A percentile compares a stretch with the other conserved stretches of the same genome.
Evolutionary conservation across 1,139 yeast genomes (phyloP).

Genomic region (Hansenula lynferdii): DNA sequence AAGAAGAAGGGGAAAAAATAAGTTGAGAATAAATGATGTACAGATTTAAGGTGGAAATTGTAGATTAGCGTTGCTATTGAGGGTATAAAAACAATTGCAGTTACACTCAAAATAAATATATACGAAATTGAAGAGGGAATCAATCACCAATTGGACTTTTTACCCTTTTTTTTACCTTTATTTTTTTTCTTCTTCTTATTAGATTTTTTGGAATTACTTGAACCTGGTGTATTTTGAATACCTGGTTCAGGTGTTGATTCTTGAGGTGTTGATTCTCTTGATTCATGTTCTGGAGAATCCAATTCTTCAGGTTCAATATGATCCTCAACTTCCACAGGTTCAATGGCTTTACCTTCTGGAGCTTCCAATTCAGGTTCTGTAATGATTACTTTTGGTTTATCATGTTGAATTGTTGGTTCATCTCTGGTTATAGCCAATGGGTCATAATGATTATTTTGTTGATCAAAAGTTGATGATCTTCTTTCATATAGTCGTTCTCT

Average conservation of each 20-base stretch:
- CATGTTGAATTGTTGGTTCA: not conserved
- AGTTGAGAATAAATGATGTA: no score
- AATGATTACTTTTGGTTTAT: not conserved
- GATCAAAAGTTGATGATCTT: slow-evolving; percentile 18
- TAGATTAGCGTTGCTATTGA: no score
- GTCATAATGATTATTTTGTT: slow-evolving; percentile 10
- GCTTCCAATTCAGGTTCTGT: not conserved
- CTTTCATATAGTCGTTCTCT: slow-evolving; percentile 21
- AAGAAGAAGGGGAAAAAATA: slow-evolving; percentile 20
- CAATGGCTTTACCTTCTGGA: not conserved
- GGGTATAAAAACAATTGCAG: no score
- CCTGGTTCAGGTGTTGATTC: not conserved
- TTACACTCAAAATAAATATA: no score
- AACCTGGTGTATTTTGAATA: slow-evolving; percentile 3
- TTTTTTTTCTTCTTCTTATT: slow-evolving; percentile 22
- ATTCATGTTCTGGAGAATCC: no score
- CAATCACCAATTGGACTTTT: slow-evolving; percentile 4
- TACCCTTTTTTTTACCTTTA: slow-evolving; percentile 19
- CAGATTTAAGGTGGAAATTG: no score
- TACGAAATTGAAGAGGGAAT: no score
- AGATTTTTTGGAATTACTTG: slow-evolving; percentile 8
- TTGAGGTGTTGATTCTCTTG: not conserved
- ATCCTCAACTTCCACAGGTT: not conserved
- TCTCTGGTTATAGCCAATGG: not conserved
- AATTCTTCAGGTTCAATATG: no score